Evolutionary conservation across 805 yeast genomes (phyloP), one percentile per base, ranked within the genome.

Genomic region (Teunomyces lycoperdinae): DNA sequence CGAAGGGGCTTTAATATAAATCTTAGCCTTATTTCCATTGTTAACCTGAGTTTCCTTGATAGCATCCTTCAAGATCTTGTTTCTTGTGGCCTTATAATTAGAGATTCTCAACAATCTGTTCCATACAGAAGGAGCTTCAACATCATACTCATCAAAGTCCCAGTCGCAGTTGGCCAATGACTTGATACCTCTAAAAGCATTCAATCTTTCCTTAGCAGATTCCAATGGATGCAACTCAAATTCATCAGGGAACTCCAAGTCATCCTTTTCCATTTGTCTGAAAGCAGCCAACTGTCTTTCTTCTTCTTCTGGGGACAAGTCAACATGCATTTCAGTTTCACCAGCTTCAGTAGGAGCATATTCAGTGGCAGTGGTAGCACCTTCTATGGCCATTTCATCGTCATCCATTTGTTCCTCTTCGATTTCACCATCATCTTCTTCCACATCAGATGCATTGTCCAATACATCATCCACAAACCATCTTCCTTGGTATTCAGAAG

Each of bases 181-280:
- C 66, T 89, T 88, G 54, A 91, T 78, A 50, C 98, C 98, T 66
- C 97, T 79, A 67, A 89, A 92, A 51, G 90, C 80, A 28, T 75
- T 68, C 48, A 94, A 74, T 53, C 89, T 78, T 53, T 90, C 89
- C 57, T 78, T 79, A 8, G 88, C 98, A 4, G 86, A 77, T 54
- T 80, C 91, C 5, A 67, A 62, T 28, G 97, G 97, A 41, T 76
- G 78, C 38, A 94, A 70, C 64, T 94, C 98, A 47, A 92, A 70
- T 69, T 94, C 99, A 68, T 94, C 99, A 0, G 98, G 98, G 74
- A 90, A 94, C 58, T 91, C 96, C 31, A 81, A 77, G 63, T 89
- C 97, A 47, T 91, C 97, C 50, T 79, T 79, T 55, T 83, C 96
- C 52, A 80, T 66, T 34, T 74, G 75, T 56, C 94, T 80, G 70